phyloP scores from a whole-genome alignment of 768 basidiomycete genomes.

The Pisolithus albus region DNA sequence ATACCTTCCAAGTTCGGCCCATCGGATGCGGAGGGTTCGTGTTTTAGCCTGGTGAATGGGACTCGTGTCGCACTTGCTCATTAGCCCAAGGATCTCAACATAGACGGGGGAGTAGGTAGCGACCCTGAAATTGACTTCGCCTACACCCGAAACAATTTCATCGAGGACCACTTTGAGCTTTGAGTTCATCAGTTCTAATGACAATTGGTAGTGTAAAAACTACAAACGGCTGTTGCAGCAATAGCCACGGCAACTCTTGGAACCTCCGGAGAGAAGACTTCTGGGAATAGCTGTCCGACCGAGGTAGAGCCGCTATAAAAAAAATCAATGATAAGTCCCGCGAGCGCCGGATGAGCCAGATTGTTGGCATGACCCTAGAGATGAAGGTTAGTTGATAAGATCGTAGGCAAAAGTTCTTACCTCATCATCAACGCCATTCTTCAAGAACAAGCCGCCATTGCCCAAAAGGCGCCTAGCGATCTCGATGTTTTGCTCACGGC shows the following conservation, averaged over 20 bases:
- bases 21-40: background rate
- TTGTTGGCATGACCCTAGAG: conserved; percentile 7
- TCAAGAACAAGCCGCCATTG: background rate
- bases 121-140: conserved; percentile 2
- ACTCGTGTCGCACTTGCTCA: conserved; percentile 2
- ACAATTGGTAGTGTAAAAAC: background rate
- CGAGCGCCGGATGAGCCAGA: conserved; percentile 1
- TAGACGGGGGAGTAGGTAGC: background rate
- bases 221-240: background rate
- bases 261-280: conserved; percentile 4
- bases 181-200: background rate
- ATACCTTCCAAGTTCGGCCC: background rate
- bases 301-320: background rate
- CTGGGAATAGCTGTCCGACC: background rate
- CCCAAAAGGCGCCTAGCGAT: background rate
- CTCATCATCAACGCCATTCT: background rate
- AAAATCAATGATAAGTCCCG: conserved; percentile 3
- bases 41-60: conserved; percentile 1
- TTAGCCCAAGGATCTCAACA: conserved; percentile 1
- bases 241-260: background rate
- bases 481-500: background rate
- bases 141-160: background rate
- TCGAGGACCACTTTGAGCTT: conserved; percentile 4
- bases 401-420: background rate
- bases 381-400: background rate